Conservation (phyloP, 106 monocot genomes). For the Dendrobium nobile region DNA sequence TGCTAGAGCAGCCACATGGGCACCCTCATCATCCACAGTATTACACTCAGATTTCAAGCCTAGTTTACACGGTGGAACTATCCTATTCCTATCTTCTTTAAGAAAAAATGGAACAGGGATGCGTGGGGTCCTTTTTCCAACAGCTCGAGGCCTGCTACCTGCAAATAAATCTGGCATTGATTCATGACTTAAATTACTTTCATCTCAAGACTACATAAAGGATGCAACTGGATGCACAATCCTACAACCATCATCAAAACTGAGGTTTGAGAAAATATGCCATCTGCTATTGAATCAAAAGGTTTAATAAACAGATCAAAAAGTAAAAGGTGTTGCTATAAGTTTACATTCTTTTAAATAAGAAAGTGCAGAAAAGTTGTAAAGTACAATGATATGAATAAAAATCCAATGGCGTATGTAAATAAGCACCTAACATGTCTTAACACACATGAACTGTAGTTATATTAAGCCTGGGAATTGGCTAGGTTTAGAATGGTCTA, state of each 20-base stretch:
- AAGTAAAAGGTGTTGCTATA: neutral
- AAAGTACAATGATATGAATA: neutral
- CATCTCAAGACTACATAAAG: neutral
- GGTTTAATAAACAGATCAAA: neutral
- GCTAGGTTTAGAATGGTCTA: neutral
- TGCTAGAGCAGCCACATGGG: constrained; percentile 89
- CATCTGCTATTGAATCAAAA: neutral
- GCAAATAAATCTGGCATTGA: constrained; percentile 37
- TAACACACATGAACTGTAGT: neutral
- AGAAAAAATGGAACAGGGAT: constrained; percentile 57
- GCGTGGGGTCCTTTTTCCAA: constrained; percentile 96
- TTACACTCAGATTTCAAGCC: constrained; percentile 31
- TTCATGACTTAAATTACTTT: constrained; percentile 8
- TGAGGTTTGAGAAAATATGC: neutral
- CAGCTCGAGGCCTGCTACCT: constrained; percentile 75
- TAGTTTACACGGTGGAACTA: constrained; percentile 25
- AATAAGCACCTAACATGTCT: neutral
- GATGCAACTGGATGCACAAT: neutral
- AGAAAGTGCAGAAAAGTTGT: neutral
- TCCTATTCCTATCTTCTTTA: constrained; percentile 35
- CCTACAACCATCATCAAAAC: neutral
- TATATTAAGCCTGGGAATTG: neutral
- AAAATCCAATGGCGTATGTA: neutral
- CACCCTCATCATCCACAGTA: constrained; percentile 77
- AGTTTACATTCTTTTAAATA: neutral